Evolutionary conservation across 2,329 filamentous ascomycete genomes (phyloP).

Genomic region (Talaromyces islandicus): DNA sequence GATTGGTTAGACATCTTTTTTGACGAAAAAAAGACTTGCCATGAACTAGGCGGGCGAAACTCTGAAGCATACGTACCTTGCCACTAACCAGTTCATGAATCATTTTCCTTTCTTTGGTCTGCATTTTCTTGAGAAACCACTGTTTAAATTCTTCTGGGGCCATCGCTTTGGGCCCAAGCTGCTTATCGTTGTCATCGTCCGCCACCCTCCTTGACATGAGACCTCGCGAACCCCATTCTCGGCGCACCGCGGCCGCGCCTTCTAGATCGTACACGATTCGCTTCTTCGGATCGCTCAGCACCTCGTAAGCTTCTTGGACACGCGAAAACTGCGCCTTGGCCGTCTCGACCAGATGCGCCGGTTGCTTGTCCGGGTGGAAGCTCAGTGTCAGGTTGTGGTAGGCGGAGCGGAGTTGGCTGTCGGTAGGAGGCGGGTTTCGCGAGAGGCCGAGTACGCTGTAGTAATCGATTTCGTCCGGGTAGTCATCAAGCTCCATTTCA

Average conservation of each 20-base stretch:
- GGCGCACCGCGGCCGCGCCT: slow-evolving; percentile 34
- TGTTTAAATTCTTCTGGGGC: slow-evolving; percentile 32
- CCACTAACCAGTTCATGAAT: slow-evolving; percentile 32
- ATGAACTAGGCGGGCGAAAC: neutral
- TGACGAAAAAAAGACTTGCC: neutral
- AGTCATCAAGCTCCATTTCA: slow-evolving; percentile 17
- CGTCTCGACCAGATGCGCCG: slow-evolving; percentile 28
- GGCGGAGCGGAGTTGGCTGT: slow-evolving; percentile 38
- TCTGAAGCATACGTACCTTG: slow-evolving; percentile 23
- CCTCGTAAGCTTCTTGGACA: slow-evolving; percentile 38
- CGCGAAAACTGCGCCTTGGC: slow-evolving; percentile 33
- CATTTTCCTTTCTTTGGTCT: slow-evolving; percentile 29
- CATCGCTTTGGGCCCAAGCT: slow-evolving; percentile 34
- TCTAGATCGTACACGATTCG: slow-evolving; percentile 38
- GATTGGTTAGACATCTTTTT: neutral
- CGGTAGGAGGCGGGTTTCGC: slow-evolving; percentile 33
- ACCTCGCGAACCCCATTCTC: slow-evolving; percentile 31
- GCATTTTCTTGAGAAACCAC: slow-evolving; percentile 38
- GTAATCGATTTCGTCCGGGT: slow-evolving; percentile 33
- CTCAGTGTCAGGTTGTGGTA: slow-evolving; percentile 37
- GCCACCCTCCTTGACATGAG: slow-evolving; percentile 20
- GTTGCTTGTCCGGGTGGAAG: slow-evolving; percentile 43
- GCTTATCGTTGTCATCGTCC: slow-evolving; percentile 18
- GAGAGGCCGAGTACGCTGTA: slow-evolving; percentile 37
- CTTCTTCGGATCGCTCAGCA: slow-evolving; percentile 36